Evolutionary conservation across 805 yeast genomes (phyloP), one percentile per base, ranked within the genome.

Genomic region (Saccharomycopsis malanga): DNA sequence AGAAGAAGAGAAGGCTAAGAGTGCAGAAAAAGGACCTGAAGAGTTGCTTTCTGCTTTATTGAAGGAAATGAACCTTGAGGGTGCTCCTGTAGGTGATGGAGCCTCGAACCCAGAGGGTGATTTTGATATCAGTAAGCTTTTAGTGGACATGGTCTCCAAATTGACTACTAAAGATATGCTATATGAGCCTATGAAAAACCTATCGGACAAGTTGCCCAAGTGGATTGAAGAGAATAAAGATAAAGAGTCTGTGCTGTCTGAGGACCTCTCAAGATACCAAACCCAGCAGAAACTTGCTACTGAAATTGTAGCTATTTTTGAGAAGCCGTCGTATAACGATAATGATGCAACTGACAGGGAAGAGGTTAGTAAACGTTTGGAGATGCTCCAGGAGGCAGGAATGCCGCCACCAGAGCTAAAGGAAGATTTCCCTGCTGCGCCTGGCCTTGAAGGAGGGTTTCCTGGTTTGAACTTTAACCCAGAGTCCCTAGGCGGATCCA

Each of bases 151-250:
- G 79, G 70, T 91, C 57, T 81, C 79, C 53, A 91, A 88, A 60
- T 72, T 91, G 61, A 77, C 93, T 5, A 78, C 93, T 4, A 91
- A 88, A 59, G 89, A 82, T 48, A 84, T 89, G 18, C 70, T 91
- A 34, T 89, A 86, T 59, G 95, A 83, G 56, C 96, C 98, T 2
- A 73, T 91, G 65, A 83, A 81, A 58, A 95, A 87, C 51, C 71
- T 89, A 61, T 77, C 81, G 54, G 65, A 69, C 10, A 86, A 85
- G 59, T 87, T 80, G 61, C 85, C 87, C 2, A 72, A 63, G 23
- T 91, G 86, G 81, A 69, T 91, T 52, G 64, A 66, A 39, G 75
- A 73, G 41, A 72, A 83, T 53, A 67, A 68, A 44, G 72, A 68
- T 6, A 61, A 59, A 7, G 58, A 62, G 14, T 22, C 58, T 32